These are phyloP conservation scores for Teratosphaeria nubilosa DNA, from an alignment of 2,329 filamentous ascomycete species.

Conservation along the genomic window DNA sequence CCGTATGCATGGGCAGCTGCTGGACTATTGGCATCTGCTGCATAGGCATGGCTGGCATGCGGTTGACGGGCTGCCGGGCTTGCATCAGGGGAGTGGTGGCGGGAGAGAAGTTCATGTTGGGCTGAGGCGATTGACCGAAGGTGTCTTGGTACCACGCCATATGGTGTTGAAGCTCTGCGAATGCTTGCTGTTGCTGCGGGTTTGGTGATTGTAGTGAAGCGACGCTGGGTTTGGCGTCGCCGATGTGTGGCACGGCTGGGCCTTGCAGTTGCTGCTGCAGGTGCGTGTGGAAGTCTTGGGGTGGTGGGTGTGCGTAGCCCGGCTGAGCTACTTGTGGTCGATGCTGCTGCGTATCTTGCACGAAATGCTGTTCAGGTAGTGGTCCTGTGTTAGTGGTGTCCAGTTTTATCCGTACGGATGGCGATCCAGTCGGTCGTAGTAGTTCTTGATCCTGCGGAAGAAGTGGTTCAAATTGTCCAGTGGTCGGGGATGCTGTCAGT, in stretches of 20 bases:
- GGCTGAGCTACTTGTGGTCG: constrained; percentile 58
- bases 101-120: constrained; percentile 9
- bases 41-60: constrained; percentile 4
- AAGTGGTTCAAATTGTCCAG: constrained; percentile 40
- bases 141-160: constrained; percentile 21
- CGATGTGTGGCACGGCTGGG: constrained; percentile 11
- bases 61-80: constrained; percentile 8
- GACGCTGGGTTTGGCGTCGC: constrained; percentile 9
- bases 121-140: constrained; percentile 10
- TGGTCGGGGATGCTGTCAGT: constrained; percentile 10
- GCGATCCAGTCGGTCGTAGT: constrained; percentile 18
- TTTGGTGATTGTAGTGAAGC: constrained; percentile 4
- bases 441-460: constrained; percentile 35
- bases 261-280: constrained; percentile 44
- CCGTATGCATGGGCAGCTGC: constrained; percentile 15
- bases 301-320: constrained; percentile 39
- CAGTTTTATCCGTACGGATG: constrained; percentile 32
- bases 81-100: constrained; percentile 10
- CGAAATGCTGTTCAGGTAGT: constrained; percentile 57
- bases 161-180: constrained; percentile 21
- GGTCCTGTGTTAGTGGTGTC: constrained; percentile 46
- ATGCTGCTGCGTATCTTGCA: constrained; percentile 87
- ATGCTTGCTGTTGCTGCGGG: constrained; percentile 14
- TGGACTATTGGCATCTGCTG: constrained; percentile 9
- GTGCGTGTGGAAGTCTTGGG: constrained; percentile 32